Evolutionary conservation across 2,329 filamentous ascomycete species (phyloP).

Genomic region (Thelonectria blattea): DNA sequence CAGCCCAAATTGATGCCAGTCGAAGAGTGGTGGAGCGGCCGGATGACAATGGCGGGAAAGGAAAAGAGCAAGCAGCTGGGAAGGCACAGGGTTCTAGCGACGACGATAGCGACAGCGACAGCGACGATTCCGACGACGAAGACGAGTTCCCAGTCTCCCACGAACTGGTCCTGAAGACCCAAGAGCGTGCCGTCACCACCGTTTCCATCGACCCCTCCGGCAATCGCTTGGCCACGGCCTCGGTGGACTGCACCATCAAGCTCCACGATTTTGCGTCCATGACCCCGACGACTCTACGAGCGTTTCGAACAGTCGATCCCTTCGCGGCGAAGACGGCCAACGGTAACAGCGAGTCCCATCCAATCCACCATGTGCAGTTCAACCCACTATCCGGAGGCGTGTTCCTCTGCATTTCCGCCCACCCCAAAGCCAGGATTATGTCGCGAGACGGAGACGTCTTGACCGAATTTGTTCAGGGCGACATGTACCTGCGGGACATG

Average conservation of each 20-base stretch:
- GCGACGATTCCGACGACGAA: constrained; percentile 69
- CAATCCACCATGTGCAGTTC: constrained; percentile 86
- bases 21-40: constrained; percentile 58
- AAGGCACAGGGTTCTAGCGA: constrained; percentile 53
- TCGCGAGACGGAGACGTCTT: constrained; percentile 86
- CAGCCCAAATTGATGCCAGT: constrained; percentile 80
- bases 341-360: constrained; percentile 79
- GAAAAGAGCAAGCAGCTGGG: constrained; percentile 24
- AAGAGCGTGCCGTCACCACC: constrained; percentile 85
- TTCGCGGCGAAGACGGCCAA: constrained; percentile 71
- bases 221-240: constrained; percentile 85
- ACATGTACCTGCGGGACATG: constrained; percentile 98
- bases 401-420: constrained; percentile 86
- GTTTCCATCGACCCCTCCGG: constrained; percentile 86
- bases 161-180: constrained; percentile 90
- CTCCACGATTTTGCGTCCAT: constrained; percentile 95
- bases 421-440: constrained; percentile 88
- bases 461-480: constrained; percentile 92
- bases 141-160: constrained; percentile 93
- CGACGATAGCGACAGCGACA: constrained; percentile 53
- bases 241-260: constrained; percentile 88
- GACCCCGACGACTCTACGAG: constrained; percentile 91
- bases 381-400: constrained; percentile 80
- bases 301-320: constrained; percentile 92
- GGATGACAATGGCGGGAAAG: constrained; percentile 22